Evolutionary conservation across 2,329 filamentous ascomycete genomes (phyloP), one percentile per base, ranked within the genome.

Genomic region (Aureobasidium musti): DNA sequence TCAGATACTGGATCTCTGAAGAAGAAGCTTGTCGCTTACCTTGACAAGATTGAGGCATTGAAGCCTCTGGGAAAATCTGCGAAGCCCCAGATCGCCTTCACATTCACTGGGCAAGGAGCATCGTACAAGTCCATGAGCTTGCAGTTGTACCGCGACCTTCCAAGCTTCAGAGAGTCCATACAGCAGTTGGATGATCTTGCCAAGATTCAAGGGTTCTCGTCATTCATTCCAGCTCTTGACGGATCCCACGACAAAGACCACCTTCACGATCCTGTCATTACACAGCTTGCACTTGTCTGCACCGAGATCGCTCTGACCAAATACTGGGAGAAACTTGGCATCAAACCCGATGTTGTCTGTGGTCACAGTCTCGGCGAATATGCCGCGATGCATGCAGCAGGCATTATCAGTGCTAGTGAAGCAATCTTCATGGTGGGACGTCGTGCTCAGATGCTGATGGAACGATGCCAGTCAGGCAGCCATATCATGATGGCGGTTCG

Each of bases 281-380:
- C 70, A 14, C 82, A 83, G 54, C 72, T 83, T 1, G 79, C 77
- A 2, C 69, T 74, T 3, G 72, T 77, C 2, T 78, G 73, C 60
- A 61, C 79, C 0, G 73, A 83, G 68, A 80, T 84, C 56, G 79
- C 79, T 19, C 69, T 82, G 14, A 47, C 68, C 7, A 63, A 68
- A n/a, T 68, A 71, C 37, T 72, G 69, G 71, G 57, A 39, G 0
- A 73, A 74, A 1, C 69, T 79, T 3, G 73, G 74, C 17, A 59
- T 77, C 8, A 57, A 63, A 37, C 74, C 76, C 3, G 59, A 63
- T 11, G 61, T 69, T 1, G 73, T 76, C 7, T 63, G 75, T 3
- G 76, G 76, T 0, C 75, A 77, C 61, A 72, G 73, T 63, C 69
- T 80, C 3, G 79, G 78, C 28, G 77, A 79, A 65, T 80, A 79